Evolutionary conservation across 2,329 filamentous ascomycete genomes (phyloP).

Genomic region (Plenodomus biglobosus): DNA sequence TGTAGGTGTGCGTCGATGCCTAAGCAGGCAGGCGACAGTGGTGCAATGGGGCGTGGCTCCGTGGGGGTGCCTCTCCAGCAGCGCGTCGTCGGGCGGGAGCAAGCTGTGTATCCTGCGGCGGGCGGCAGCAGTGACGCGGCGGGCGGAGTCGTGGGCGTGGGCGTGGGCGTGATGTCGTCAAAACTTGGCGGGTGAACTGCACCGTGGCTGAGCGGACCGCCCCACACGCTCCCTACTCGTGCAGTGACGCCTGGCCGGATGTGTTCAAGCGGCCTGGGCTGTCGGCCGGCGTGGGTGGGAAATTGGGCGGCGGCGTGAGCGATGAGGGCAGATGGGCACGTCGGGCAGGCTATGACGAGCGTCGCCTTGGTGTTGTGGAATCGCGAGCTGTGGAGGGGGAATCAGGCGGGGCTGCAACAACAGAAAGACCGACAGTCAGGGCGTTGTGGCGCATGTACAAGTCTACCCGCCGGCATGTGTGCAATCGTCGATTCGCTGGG

Average conservation of each 20-base stretch:
- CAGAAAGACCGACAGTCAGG: conserved; percentile 3
- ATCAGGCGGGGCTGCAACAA: conserved; percentile 8
- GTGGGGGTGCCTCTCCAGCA: conserved; percentile 8
- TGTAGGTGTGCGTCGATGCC: conserved; percentile 25
- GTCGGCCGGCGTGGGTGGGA: conserved; percentile 1
- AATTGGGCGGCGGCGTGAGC: conserved; percentile 4
- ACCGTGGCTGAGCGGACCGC: conserved; percentile 25
- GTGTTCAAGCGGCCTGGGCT: conserved; percentile 7
- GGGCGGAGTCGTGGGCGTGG: conserved; percentile 7
- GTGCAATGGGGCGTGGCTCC: conserved; percentile 13
- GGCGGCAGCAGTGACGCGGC: conserved; percentile 23
- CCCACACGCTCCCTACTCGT: conserved; percentile 22
- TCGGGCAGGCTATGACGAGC: conserved; percentile 12
- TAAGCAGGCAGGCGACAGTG: conserved; percentile 28
- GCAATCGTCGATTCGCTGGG: neutral
- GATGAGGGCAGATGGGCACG: conserved; percentile 3
- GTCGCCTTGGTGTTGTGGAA: conserved; percentile 4
- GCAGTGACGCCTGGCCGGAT: conserved; percentile 21
- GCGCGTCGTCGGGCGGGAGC: conserved; percentile 2
- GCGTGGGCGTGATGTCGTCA: conserved; percentile 25
- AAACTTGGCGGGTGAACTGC: conserved; percentile 21
- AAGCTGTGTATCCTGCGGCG: conserved; percentile 6
- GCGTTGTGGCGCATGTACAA: conserved; percentile 5
- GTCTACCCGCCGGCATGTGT: neutral
- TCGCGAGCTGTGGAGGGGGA: conserved; percentile 11